Conservation (phyloP, 768 basidiomycete genomes). For the Boletus rubroflammeus region DNA sequence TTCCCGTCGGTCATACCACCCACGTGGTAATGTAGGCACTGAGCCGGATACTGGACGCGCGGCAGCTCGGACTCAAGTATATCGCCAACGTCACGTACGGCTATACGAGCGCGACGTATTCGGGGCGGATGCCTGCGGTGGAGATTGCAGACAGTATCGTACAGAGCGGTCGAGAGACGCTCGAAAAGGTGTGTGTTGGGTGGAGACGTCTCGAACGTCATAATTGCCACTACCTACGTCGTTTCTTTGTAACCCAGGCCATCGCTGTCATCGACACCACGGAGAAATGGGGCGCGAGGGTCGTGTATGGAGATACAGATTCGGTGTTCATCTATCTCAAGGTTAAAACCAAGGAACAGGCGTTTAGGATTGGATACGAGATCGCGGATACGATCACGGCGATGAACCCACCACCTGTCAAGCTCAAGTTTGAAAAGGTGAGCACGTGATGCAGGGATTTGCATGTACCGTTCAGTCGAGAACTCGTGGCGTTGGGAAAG, state of each 20-base stretch:
- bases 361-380: conserved; percentile 88
- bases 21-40: conserved; percentile 51
- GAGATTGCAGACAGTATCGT: conserved; percentile 99
- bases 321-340: conserved; percentile 90
- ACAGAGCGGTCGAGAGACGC: conserved; percentile 90
- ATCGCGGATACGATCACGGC: conserved; percentile 87
- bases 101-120: conserved; percentile 91
- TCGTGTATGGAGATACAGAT: conserved; percentile 98
- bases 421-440: conserved; percentile 98
- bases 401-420: conserved; percentile 85
- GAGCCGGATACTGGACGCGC: conserved; percentile 74
- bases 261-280: conserved; percentile 73
- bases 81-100: conserved; percentile 96
- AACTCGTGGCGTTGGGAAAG: conserved; percentile 36
- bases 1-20: not conserved
- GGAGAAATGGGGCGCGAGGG: conserved; percentile 83
- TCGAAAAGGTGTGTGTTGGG: conserved; percentile 69
- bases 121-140: conserved; percentile 96
- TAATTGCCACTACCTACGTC: not conserved
- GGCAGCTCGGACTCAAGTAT: conserved; percentile 91
- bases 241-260: conserved; percentile 48
- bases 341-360: conserved; percentile 89
- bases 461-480: too few species aligned
- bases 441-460: not conserved
- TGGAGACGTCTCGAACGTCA: not conserved